phyloP scores from a whole-genome alignment of 2,329 filamentous ascomycete species.

The Neonectria magnoliae region DNA sequence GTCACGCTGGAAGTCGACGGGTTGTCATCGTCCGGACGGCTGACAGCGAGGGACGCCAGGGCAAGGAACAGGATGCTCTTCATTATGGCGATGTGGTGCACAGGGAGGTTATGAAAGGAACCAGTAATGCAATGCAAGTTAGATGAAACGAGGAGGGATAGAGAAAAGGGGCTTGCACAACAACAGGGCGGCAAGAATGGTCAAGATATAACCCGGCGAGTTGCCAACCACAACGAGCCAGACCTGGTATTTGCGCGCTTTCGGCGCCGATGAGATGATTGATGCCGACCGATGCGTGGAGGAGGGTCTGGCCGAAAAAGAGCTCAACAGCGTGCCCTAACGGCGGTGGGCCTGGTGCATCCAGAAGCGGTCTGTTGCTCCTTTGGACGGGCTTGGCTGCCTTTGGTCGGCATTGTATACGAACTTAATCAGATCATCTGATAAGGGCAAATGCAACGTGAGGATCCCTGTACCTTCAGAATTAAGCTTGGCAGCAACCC shows the following conservation, averaged over 20 bases:
- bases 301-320: constrained; percentile 4
- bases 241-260: constrained; percentile 17
- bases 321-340: background rate
- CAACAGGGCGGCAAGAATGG: constrained; percentile 5
- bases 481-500: constrained; percentile 19
- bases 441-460: constrained; percentile 29
- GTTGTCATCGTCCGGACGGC: constrained; percentile 23
- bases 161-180: constrained; percentile 2
- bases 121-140: background rate
- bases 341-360: background rate
- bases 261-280: constrained; percentile 7
- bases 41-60: constrained; percentile 19
- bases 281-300: background rate
- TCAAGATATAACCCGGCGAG: constrained; percentile 26
- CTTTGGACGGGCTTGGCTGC: background rate
- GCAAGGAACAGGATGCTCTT: constrained; percentile 21
- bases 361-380: constrained; percentile 15
- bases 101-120: constrained; percentile 3
- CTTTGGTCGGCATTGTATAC: background rate
- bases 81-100: constrained; percentile 19
- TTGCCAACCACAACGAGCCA: background rate
- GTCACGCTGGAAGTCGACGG: constrained; percentile 26
- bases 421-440: constrained; percentile 39
- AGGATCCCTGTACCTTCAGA: background rate
- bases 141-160: background rate